Evolutionary conservation across 176 grass and related monocot species (phyloP), one percentile per base, ranked within the genome.

Genomic region (Melocanna baccifera): DNA sequence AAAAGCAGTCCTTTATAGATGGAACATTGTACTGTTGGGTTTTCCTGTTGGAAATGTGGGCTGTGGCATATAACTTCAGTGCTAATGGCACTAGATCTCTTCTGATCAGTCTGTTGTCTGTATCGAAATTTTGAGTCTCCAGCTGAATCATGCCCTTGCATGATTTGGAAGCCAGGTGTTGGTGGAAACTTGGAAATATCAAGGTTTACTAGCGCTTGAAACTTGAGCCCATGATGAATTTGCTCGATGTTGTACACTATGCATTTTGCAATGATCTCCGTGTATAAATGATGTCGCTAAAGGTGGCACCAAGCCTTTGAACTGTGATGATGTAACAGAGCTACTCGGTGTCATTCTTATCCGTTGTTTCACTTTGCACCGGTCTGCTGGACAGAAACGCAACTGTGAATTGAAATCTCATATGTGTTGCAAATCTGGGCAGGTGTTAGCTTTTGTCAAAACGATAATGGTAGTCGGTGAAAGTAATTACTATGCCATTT

Each of bases 1-100:
- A 58, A 52, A 55, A 67, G 47, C 37, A 67, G 47, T 46, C 23
- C 7, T 72, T 82, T 64, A 43, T 65, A 82, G 64, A 29, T 52
- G 52, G 64, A 71, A 71, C 34, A 42, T 57, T 58, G 71, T 55
- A 75, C 6, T 43, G 51, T 63, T 89, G 53, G 14, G 37, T 36
- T 76, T 80, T 7, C 10, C 23, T 71, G 56, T 43, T 81, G 64
- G 42, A 19, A 75, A 29, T n/a, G 51, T 43, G 50, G 78, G 58
- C 9, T 12, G 30, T 19, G 7, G 4, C 42, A 7, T 84, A 32
- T 85, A 62, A n/a, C 6, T 20, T 26, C 9, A 32, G 28, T 25
- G 37, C n/a, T 11, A 85, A 10, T 32, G 52, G 28, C 28, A 19
- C 51, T 50, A 39, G 22, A 67, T 39, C 9, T 30, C n/a, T 88